Percentiles rank a stretch among this genome's conserved stretches.
These are phyloP conservation scores for Vachellia collinsii DNA, from an alignment of 306 rosid genomes.

Conservation along the genomic window DNA sequence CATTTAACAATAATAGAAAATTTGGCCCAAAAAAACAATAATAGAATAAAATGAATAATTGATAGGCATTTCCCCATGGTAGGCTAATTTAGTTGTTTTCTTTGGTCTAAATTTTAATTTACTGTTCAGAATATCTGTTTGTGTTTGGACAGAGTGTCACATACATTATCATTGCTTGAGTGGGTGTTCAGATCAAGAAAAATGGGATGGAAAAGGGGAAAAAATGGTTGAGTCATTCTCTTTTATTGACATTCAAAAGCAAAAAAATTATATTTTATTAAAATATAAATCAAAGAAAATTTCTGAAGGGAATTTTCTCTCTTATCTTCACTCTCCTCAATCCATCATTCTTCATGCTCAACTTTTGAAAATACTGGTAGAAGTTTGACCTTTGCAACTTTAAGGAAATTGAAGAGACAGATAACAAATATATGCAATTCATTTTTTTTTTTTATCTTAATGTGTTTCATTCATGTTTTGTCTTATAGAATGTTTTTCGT, in stretches of 20 bases:
- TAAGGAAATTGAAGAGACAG: neutral
- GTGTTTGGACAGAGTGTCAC: neutral
- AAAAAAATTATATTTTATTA: neutral
- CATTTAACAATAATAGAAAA: constrained; percentile 3
- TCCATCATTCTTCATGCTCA: neutral
- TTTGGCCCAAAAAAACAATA: too few species aligned
- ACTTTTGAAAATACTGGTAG: neutral
- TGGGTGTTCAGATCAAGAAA: neutral
- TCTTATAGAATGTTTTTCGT: neutral
- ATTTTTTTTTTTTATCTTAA: neutral
- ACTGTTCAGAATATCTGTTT: neutral
- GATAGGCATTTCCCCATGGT: constrained; percentile 7
- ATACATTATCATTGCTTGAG: neutral
- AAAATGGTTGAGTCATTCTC: neutral
- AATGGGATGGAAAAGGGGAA: neutral
- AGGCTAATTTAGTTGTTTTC: constrained; percentile 4
- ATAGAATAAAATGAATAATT: neutral
- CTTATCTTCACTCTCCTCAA: neutral
- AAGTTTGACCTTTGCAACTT: neutral
- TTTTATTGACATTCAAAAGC: neutral
- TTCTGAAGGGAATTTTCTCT: neutral
- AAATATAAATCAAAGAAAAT: neutral
- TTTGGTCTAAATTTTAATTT: neutral
- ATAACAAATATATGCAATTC: neutral
- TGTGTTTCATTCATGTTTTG: neutral